Evolutionary conservation across 106 monocot genomes (phyloP).

Genomic region (Allium sativum): DNA sequence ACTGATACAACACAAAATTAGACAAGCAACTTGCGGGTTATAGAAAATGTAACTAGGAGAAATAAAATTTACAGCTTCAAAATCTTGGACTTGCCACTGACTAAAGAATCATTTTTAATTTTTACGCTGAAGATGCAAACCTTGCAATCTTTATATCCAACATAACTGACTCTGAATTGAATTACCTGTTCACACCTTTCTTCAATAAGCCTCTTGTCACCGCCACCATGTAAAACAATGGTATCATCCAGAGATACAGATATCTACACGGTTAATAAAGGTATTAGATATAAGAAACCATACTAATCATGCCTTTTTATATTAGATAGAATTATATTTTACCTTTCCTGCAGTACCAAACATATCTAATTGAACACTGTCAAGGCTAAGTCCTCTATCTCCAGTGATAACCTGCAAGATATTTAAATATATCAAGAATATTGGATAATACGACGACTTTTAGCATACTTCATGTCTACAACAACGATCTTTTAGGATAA

Average conservation of each 20-base stretch:
- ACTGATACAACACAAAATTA: too few species aligned
- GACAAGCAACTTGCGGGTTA: too few species aligned
- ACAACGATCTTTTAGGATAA: too few species aligned
- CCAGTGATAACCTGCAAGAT: slow-evolving; percentile 67
- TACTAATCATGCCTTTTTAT: too few species aligned
- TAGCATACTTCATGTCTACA: neutral
- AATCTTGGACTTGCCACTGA: too few species aligned
- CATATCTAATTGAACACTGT: slow-evolving; percentile 68
- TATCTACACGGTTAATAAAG: slow-evolving; percentile 23
- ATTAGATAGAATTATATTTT: neutral
- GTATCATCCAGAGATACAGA: slow-evolving; percentile 82
- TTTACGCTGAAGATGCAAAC: neutral
- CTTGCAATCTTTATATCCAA: neutral
- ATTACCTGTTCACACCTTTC: slow-evolving; percentile 85
- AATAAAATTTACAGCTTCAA: too few species aligned
- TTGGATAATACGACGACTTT: too few species aligned
- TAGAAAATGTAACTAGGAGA: too few species aligned
- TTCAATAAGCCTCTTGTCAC: slow-evolving; percentile 69
- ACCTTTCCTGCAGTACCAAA: slow-evolving; percentile 94
- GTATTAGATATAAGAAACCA: too few species aligned
- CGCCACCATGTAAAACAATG: slow-evolving; percentile 82
- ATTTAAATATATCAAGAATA: neutral
- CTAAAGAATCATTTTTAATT: too few species aligned
- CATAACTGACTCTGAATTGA: neutral
- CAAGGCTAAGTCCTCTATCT: slow-evolving; percentile 61